Evolutionary conservation across 129 eudicot species (phyloP).

Genomic region (Chrysanthemum seticuspe): DNA sequence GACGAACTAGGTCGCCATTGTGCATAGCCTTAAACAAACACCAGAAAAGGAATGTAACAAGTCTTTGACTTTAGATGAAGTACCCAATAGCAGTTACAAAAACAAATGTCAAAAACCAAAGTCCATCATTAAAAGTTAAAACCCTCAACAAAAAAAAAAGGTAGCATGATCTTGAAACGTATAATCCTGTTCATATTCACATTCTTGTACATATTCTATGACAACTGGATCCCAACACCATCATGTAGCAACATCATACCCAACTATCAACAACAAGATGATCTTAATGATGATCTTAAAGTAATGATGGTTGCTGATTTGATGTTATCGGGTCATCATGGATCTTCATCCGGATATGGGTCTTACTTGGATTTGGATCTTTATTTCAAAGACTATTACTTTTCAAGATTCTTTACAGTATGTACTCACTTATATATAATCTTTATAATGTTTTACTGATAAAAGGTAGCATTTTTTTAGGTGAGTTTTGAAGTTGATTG

Average conservation of each 20-base stretch:
- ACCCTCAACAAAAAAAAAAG: too few relatives aligned
- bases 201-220: slow-evolving; percentile 35
- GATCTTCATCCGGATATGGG: slow-evolving; percentile 18
- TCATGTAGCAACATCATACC: slow-evolving; percentile 40
- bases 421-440: background rate
- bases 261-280: background rate
- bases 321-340: slow-evolving; percentile 38
- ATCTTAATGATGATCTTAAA: slow-evolving; percentile 33
- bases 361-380: slow-evolving; percentile 27
- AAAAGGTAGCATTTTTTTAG: too few relatives aligned
- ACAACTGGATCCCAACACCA: slow-evolving; percentile 44
- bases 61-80: too few relatives aligned
- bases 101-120: too few relatives aligned
- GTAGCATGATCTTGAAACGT: slow-evolving; percentile 20
- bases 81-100: too few relatives aligned
- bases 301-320: slow-evolving; percentile 54
- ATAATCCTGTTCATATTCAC: slow-evolving; percentile 31
- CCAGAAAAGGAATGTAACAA: too few relatives aligned
- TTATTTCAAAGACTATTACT: slow-evolving; percentile 48
- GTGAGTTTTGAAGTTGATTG: too few relatives aligned
- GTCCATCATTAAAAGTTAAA: too few relatives aligned
- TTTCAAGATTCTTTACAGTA: slow-evolving; percentile 53
- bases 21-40: too few relatives aligned
- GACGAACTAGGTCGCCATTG: too few relatives aligned
- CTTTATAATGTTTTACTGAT: background rate